Evolutionary conservation across 2,329 filamentous ascomycete genomes (phyloP), one percentile per base, ranked within the genome.

Genomic region (Hirsutella thompsonii): DNA sequence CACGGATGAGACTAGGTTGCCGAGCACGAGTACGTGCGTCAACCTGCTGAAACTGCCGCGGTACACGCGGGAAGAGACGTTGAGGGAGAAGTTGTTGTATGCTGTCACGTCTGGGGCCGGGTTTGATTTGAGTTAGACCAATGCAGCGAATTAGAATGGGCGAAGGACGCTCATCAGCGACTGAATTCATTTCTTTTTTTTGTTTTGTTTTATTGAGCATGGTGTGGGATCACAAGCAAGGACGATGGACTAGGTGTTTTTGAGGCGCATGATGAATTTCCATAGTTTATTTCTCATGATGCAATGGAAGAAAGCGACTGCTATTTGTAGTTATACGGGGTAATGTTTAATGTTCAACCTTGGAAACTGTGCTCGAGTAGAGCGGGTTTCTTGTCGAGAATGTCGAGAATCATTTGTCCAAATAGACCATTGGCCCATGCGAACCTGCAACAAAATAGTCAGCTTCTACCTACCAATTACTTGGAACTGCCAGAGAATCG

Each of bases 1-100:
- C 6, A 52, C 51, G 6, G 60, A 63, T 29, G 55, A 63, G 43
- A 86, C 94, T 64, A 70, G 92, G 44, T 64, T 95, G 47, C 92
- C 92, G 2, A 96, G 87, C 56, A 88, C 92, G 16, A 95, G 89
- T 57, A 98, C 92, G 0, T 98, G 92, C 53, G 87, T 96, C 21
- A 98, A 98, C 57, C 58, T 98, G 50, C 64, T 98, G 37, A 98
- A 98, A 67, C 63, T 98, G 49, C 92, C 92, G 6, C 76, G 81
- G 48, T 98, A 96, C 60, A 72, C 61, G 37, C 77, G 69, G 28
- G 76, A 79, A 47, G 61, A 66, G 44, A 72, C 68, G 21, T 58
- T 98, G 52, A 80, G 75, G 55, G 74, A 81, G 54, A 96, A 94
- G 64, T 58, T 98, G 45, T 64, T 96, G 40, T 94, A 95, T 61